Base-by-base conservation (phyloP, 805 yeast species). In the Candida germanica region DNA sequence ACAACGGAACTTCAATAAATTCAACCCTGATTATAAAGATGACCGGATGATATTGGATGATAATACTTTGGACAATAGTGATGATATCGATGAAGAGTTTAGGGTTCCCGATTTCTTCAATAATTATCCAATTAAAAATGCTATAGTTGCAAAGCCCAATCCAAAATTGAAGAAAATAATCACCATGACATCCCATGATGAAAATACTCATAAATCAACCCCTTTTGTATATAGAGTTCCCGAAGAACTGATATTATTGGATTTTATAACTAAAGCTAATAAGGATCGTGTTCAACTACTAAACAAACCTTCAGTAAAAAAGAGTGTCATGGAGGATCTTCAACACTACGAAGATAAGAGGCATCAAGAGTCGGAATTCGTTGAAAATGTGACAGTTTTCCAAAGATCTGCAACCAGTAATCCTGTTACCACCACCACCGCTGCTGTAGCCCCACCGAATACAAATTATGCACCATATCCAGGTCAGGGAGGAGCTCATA, bases 171-270 rank as follows among this genome's bases (percentile, higher is more conserved):
- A 36, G 13, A 49, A 41, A 32, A 40, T 54, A 7, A 39, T 58
- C 4, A 52, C 54, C 25, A 36, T 55, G 37, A 44, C 53, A 3
- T 38, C 38, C 12, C 39, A 40, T 19, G 33, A 31, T 13, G 28
- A 39, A 22, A 22, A 29, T 3, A 42, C 39, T 11, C 35, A 43
- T 16, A 44, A 47, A 15, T 37, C 42, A 11, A 59, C 63, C 22
- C 69, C 76, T 23, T 69, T 75, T 23, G 68, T 85, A 1, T 82
- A 79, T 56, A 63, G 82, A 38, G 55, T 87, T 4, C 84, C 87
- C 1, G 93, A 83, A 44, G 70, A 71, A 28, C 80, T 83, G 49
- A 69, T 87, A 5, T 58, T 83, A 27, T 58, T 85, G 21, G 91
- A 86, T 54, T 87, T 87, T 50, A 54, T 82, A 22, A 73, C 73